A percentile compares a stretch with the other conserved stretches of the same genome.
phyloP scores from a whole-genome alignment of 2,329 filamentous ascomycete genomes.

The Fusarium sp. region DNA sequence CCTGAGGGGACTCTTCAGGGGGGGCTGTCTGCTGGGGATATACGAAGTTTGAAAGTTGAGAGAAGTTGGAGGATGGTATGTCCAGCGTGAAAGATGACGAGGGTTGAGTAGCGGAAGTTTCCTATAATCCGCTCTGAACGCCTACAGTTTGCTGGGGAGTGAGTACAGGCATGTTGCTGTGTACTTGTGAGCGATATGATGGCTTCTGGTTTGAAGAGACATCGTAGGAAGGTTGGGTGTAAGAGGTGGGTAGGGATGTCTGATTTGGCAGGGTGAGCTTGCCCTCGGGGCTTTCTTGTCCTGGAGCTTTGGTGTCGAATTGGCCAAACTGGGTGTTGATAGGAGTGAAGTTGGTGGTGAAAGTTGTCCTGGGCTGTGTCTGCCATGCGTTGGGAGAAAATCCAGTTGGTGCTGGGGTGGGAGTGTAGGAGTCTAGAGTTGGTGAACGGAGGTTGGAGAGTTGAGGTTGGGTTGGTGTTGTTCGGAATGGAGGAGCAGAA shows the following conservation, averaged over 20 bases:
- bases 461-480: neutral
- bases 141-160: neutral
- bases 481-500: neutral
- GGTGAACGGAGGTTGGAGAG: conserved; percentile 7
- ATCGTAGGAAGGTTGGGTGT: neutral
- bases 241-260: neutral
- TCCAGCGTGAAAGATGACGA: neutral
- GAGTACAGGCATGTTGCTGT: neutral
- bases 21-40: neutral
- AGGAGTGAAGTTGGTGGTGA: conserved; percentile 7
- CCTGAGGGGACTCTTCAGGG: neutral
- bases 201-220: neutral
- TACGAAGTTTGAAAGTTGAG: neutral
- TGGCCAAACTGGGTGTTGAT: conserved; percentile 16
- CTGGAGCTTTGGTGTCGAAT: neutral
- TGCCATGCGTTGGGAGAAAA: neutral
- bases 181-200: neutral
- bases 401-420: neutral
- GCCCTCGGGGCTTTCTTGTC: neutral
- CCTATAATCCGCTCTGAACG: conserved; percentile 23
- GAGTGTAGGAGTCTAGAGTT: neutral
- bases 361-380: neutral
- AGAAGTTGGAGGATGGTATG: neutral
- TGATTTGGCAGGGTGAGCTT: neutral
- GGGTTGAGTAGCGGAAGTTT: conserved; percentile 18